Conservation (phyloP, 2,329 filamentous ascomycete species). For the Ceratocystis ficicola region DNA sequence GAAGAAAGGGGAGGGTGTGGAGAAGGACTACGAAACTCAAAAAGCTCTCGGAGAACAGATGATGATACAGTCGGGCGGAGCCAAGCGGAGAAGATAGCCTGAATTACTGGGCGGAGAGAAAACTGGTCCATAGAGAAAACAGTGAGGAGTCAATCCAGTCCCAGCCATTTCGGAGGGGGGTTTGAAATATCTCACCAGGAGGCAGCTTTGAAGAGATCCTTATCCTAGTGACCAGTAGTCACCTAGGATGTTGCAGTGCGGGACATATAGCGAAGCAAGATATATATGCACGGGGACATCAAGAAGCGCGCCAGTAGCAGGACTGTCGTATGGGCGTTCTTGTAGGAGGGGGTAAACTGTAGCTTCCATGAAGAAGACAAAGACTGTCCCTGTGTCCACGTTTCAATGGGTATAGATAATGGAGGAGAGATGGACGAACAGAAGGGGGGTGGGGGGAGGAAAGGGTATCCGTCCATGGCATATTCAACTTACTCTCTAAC, state of each 20-base stretch:
- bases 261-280: background rate
- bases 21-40: slow-evolving; percentile 47
- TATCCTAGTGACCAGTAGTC: slow-evolving; percentile 28
- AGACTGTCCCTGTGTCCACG: slow-evolving; percentile 7
- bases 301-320: background rate
- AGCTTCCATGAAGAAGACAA: slow-evolving; percentile 30
- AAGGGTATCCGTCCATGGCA: slow-evolving; percentile 38
- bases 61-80: slow-evolving; percentile 1
- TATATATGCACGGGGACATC: background rate
- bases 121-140: slow-evolving; percentile 13
- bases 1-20: slow-evolving; percentile 28
- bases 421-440: slow-evolving; percentile 29
- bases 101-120: background rate
- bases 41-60: background rate
- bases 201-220: slow-evolving; percentile 32
- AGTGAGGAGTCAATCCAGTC: slow-evolving; percentile 31
- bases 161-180: slow-evolving; percentile 35
- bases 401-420: slow-evolving; percentile 28
- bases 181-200: slow-evolving; percentile 62
- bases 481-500: slow-evolving; percentile 96
- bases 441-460: slow-evolving; percentile 31
- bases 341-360: slow-evolving; percentile 32
- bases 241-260: slow-evolving; percentile 12
- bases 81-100: background rate
- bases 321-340: slow-evolving; percentile 6